These are phyloP conservation scores for Fusarium brachygibbosum DNA, from an alignment of 2,329 filamentous ascomycete genomes.

Conservation along the genomic window DNA sequence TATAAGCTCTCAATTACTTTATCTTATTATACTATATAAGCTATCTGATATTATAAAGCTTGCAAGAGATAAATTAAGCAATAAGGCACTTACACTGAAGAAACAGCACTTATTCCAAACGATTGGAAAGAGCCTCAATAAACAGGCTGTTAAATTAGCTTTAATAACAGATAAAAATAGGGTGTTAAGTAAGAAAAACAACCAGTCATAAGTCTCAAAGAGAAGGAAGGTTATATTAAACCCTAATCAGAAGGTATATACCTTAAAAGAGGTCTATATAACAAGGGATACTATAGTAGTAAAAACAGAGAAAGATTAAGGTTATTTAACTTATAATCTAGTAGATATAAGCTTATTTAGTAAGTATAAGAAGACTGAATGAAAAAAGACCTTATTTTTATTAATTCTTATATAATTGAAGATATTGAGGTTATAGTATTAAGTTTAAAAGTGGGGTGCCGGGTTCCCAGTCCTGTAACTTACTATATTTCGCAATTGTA, in stretches of 20 bases:
- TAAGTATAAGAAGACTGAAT: neutral
- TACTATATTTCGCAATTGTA: too few species aligned
- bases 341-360: too few species aligned
- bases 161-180: too few species aligned
- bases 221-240: neutral
- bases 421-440: neutral
- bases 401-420: conserved; percentile 1
- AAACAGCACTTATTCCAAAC: neutral
- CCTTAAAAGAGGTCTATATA: neutral
- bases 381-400: neutral
- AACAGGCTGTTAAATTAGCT: too few species aligned
- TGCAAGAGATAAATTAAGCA: neutral
- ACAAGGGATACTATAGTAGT: neutral
- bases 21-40: neutral
- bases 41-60: neutral
- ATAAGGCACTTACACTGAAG: neutral
- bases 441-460: neutral
- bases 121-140: neutral
- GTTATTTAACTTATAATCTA: neutral
- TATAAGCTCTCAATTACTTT: neutral
- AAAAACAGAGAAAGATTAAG: neutral
- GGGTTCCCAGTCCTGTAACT: neutral
- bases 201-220: neutral
- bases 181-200: too few species aligned
- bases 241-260: neutral